A percentile compares a stretch with the other conserved stretches of the same genome.
Conservation (phyloP, 768 basidiomycete species). For the Thelephora aurantiotincta region DNA sequence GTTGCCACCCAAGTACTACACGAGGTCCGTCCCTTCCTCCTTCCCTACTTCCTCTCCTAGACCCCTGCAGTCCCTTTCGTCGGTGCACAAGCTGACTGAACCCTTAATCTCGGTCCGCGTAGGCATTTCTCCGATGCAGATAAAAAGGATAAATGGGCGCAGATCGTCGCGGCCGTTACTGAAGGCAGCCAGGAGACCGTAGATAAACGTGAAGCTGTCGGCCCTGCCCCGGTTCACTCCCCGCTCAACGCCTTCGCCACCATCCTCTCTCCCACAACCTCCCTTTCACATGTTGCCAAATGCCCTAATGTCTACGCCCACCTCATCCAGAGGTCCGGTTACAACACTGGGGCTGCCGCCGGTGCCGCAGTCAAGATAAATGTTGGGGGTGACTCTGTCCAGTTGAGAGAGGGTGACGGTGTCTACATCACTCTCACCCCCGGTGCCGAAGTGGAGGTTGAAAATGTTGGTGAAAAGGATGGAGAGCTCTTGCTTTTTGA, state of each 20-base stretch:
- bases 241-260: slow-evolving; percentile 62
- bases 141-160: slow-evolving; percentile 60
- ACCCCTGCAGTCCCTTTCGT: not conserved
- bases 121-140: slow-evolving; percentile 70
- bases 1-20: slow-evolving; percentile 73
- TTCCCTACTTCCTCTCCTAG: not conserved
- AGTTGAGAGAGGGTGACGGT: slow-evolving; percentile 78
- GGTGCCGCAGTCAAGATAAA: slow-evolving; percentile 47
- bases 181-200: slow-evolving; percentile 33
- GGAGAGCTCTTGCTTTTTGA: slow-evolving; percentile 79
- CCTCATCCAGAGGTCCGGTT: slow-evolving; percentile 74
- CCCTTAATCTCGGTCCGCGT: not conserved
- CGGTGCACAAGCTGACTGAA: not conserved
- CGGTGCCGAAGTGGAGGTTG: slow-evolving; percentile 29
- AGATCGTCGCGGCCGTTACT: slow-evolving; percentile 63
- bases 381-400: slow-evolving; percentile 26
- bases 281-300: slow-evolving; percentile 28
- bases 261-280: slow-evolving; percentile 38
- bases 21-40: slow-evolving; percentile 29
- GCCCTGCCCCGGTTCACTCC: slow-evolving; percentile 73
- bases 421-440: slow-evolving; percentile 50
- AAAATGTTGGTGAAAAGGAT: slow-evolving; percentile 49
- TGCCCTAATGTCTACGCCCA: slow-evolving; percentile 68
- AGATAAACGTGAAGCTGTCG: slow-evolving; percentile 46
- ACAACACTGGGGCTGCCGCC: slow-evolving; percentile 38